phyloP scores from a whole-genome alignment of 106 monocot species.

The Ottelia alismoides region DNA sequence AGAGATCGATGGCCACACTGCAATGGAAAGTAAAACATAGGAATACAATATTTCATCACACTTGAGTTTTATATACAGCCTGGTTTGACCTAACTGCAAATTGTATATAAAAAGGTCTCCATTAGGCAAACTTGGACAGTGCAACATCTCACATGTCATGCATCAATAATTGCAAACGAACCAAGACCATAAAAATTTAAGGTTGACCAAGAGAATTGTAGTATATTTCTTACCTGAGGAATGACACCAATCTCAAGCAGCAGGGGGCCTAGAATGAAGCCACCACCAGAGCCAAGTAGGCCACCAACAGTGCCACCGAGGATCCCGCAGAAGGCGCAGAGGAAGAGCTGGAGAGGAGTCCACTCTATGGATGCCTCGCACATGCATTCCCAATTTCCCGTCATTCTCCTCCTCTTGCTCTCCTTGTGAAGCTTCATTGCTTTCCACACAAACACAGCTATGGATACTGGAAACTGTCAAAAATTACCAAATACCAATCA shows the following conservation, averaged over 20 bases:
- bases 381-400: conserved; percentile 63
- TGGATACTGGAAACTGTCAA: conserved; percentile 68
- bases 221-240: conserved; percentile 87
- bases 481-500: too few species aligned
- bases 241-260: conserved; percentile 90
- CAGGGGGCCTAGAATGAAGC: conserved; percentile 92
- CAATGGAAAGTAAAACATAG: too few species aligned
- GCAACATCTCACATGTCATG: too few species aligned
- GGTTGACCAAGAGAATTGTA: too few species aligned
- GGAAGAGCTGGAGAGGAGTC: conserved; percentile 41
- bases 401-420: conserved; percentile 39
- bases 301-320: conserved; percentile 92
- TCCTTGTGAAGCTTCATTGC: conserved; percentile 51
- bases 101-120: too few species aligned
- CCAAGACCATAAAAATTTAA: too few species aligned
- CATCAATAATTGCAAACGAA: too few species aligned
- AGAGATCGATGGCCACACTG: too few species aligned
- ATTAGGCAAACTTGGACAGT: too few species aligned
- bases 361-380: conserved; percentile 95
- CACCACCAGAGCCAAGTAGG: conserved; percentile 95
- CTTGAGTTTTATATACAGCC: too few species aligned
- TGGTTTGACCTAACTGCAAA: too few species aligned
- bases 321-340: conserved; percentile 76
- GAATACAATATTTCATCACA: too few species aligned
- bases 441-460: conserved; percentile 59